Percentiles rank a stretch among this genome's conserved stretches.
phyloP scores from a whole-genome alignment of 768 basidiomycete genomes.

The Russula sp. region DNA sequence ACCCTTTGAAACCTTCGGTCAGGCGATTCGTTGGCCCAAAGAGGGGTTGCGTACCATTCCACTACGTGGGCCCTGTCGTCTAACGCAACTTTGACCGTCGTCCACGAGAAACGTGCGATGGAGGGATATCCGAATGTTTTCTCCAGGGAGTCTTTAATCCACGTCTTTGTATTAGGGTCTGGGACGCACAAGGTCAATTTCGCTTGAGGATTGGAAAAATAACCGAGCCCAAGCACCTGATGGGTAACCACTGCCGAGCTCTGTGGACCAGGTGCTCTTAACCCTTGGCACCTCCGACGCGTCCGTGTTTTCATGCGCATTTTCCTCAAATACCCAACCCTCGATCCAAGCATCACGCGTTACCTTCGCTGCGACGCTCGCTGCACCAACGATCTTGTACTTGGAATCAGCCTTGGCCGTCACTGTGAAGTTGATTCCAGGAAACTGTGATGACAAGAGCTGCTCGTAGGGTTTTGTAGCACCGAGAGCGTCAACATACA shows the following conservation, averaged over 20 bases:
- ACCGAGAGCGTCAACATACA: conserved; percentile 94
- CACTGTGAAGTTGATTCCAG: conserved; percentile 82
- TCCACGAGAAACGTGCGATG: conserved; percentile 92
- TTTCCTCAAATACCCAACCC: conserved; percentile 77
- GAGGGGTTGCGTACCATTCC: conserved; percentile 57
- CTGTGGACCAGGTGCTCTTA: conserved; percentile 30
- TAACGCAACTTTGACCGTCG: conserved; percentile 79
- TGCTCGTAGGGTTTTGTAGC: conserved; percentile 79
- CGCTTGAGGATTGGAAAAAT: not conserved
- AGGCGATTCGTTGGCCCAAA: not conserved
- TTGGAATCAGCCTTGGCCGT: conserved; percentile 90
- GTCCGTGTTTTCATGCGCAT: conserved; percentile 18
- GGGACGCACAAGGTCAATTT: not conserved
- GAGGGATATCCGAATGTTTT: conserved; percentile 91
- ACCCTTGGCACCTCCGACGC: not conserved
- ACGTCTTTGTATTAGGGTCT: conserved; percentile 92
- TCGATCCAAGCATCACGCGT: conserved; percentile 89
- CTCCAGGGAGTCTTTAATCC: conserved; percentile 71
- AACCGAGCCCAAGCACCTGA: conserved; percentile 46
- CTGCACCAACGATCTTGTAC: conserved; percentile 95
- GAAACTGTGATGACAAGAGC: conserved; percentile 76
- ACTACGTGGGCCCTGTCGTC: conserved; percentile 75
- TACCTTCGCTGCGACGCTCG: conserved; percentile 97
- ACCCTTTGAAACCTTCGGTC: conserved; percentile 45
- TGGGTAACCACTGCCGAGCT: conserved; percentile 85